Evolutionary conservation across 345 rosid genomes (phyloP), one percentile per base, ranked within the genome.

Genomic region (Citrus unshiu): DNA sequence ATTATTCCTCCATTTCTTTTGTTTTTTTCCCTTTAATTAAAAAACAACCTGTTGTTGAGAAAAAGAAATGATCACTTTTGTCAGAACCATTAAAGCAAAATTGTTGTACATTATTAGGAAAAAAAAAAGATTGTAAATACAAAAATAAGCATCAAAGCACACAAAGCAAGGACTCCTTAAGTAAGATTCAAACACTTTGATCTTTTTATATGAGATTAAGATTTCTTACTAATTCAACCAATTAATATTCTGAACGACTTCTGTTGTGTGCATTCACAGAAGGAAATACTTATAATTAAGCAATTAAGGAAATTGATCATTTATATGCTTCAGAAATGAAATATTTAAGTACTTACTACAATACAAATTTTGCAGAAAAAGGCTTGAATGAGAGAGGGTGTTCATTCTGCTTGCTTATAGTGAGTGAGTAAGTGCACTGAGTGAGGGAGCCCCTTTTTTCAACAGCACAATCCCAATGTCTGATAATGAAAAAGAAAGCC

Each of bases 381-480:
- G 35, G 49, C 61, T 25, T 68, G 24, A 57, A 51, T 61, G 46
- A 73, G 80, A 72, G 70, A 22, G n/a, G 32, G 40, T 22, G 58
- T 18, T 46, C 51, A 12, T 46, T 13, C 1, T 46, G 18, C 18
- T 1, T 46, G 18, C 51, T 19, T 34, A 65, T 34, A 34, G 75
- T 1, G 9, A 34, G 77, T 3, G 9, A 32, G 65, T 35, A 43
- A 64, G 70, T 64, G 77, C 74, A 70, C 66, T 70, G 81, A 73
- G 80, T 62, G 77, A 72, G 77, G 69, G 72, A 70, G 43, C 37
- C 72, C 29, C 72, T 81, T 79, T 82, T 84, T 81, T 84, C 86
- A 88, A 83, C 84, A 70, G 77, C 73, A 64, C 71, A 81, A 84
- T 88, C 82, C 83, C 80, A 72, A 68, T 86, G 88, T 86, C 84